Evolutionary conservation across 2,329 filamentous ascomycete genomes (phyloP), one percentile per base, ranked within the genome.

Genomic region (Colletotrichum eleusines): DNA sequence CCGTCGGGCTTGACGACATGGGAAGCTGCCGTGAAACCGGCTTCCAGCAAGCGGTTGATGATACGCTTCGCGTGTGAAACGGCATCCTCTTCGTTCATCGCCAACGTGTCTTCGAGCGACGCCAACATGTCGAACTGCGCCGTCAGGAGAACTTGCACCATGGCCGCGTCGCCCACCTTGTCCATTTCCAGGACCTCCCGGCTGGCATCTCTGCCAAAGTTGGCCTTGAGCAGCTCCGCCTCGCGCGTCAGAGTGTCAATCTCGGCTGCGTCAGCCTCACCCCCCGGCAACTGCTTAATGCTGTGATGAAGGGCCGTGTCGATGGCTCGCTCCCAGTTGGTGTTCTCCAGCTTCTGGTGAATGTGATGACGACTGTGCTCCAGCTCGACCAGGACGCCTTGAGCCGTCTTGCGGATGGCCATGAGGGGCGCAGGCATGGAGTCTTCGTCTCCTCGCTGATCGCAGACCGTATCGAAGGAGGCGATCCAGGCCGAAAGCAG

Each of bases 1-100:
- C 94, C 94, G 76, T 98, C 95, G 2, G 95, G 94, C 78, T 97
- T 97, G 79, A 99, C 92, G 33, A 98, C 89, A 75, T 97, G 94
- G 0, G 93, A 91, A 8, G 91, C 89, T 0, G 93, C 91, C 33
- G 89, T 87, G 53, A 90, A 91, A 67, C 94, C 95, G 3, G 89
- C 89, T 69, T 94, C 90, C 20, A 98, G 86, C 68, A 99, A 88
- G 70, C 92, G 91, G 69, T 89, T 87, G 61, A 99, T 90, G 57
- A 95, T 90, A 28, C 85, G 86, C 78, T 92, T 94, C 33, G 95
- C 96, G 66, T 93, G 91, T 20, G 91, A 85, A 2, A 98, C 88
- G 1, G 95, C 96, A 72, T 97, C 92, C 42, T 92, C 89, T 78
- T 97, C 94, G 69, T 88, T 91, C 90, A 98, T 94, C 44, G 88